A percentile compares a stretch with the other conserved stretches of the same genome.
These are phyloP conservation scores for Boletus edulis DNA, from an alignment of 768 basidiomycete species.

Conservation along the genomic window DNA sequence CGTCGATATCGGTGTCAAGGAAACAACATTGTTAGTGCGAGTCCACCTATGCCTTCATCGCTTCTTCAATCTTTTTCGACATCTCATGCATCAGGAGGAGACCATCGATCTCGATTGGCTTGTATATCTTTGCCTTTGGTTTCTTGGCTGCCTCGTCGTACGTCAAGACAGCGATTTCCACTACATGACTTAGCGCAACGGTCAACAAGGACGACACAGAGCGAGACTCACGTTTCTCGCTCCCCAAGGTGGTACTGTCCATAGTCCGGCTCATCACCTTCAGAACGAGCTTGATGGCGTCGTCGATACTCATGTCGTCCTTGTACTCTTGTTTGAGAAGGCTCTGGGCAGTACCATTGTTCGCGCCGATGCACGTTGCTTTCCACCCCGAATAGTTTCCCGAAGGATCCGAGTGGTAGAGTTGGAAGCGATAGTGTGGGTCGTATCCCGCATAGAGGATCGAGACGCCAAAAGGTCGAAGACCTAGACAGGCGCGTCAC, in stretches of 20 bases:
- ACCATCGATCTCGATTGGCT: conserved; percentile 83
- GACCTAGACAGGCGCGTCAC: conserved; percentile 43
- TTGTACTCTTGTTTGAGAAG: conserved; percentile 98
- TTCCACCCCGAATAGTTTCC: conserved; percentile 99
- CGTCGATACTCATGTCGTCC: conserved; percentile 87
- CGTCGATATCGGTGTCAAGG: background rate
- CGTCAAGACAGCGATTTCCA: conserved; percentile 95
- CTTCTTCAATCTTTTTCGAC: conserved; percentile 84
- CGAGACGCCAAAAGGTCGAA: conserved; percentile 97
- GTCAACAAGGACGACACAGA: conserved; percentile 21
- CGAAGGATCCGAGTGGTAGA: conserved; percentile 97
- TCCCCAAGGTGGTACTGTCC: conserved; percentile 95
- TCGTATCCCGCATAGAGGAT: conserved; percentile 97
- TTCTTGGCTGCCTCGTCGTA: conserved; percentile 73
- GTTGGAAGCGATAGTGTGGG: conserved; percentile 92
- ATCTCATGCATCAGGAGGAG: conserved; percentile 76
- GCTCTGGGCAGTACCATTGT: conserved; percentile 94
- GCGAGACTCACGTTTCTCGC: conserved; percentile 81
- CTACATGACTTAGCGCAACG: conserved; percentile 38
- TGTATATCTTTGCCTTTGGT: conserved; percentile 90
- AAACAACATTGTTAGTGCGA: background rate
- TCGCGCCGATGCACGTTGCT: conserved; percentile 98
- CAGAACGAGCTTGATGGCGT: conserved; percentile 88
- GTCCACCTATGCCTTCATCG: conserved; percentile 55
- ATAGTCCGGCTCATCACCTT: conserved; percentile 99